These are phyloP conservation scores for Toxicodendron radicans DNA, from an alignment of 345 rosid species.

Conservation along the genomic window DNA sequence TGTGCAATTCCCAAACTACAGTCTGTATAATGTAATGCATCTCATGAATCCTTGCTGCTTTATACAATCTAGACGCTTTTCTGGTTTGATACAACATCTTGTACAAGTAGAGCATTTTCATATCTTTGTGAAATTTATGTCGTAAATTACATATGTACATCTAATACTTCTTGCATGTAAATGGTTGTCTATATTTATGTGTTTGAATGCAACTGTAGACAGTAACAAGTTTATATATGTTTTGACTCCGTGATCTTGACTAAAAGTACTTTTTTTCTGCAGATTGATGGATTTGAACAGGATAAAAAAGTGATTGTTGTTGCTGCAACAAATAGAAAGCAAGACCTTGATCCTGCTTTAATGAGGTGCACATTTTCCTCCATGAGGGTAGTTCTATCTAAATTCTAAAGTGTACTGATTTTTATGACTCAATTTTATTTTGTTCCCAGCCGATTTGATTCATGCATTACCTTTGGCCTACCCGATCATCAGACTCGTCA, in stretches of 20 bases:
- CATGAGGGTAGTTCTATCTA: neutral
- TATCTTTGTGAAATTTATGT: neutral
- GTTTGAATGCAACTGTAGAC: neutral
- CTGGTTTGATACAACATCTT: neutral
- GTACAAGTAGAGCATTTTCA: neutral
- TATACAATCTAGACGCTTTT: neutral
- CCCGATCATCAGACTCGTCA: conserved; percentile 72
- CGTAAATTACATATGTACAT: too few species aligned
- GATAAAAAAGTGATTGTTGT: conserved; percentile 84
- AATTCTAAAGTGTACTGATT: conserved; percentile 9
- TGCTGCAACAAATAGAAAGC: conserved; percentile 96
- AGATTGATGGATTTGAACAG: conserved; percentile 98
- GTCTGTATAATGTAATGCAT: too few species aligned
- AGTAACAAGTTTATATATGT: neutral
- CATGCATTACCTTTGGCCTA: conserved; percentile 71
- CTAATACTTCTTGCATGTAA: neutral
- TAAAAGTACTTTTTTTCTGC: conserved; percentile 14
- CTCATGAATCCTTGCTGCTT: neutral
- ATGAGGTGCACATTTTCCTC: conserved; percentile 48
- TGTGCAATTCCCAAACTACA: neutral
- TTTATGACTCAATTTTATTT: conserved; percentile 11
- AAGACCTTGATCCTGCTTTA: conserved; percentile 93
- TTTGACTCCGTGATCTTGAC: neutral
- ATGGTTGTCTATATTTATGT: neutral
- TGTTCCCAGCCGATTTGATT: conserved; percentile 76